Conservation (phyloP, 106 monocot genomes). For the Alisma plantagoaquatica region DNA sequence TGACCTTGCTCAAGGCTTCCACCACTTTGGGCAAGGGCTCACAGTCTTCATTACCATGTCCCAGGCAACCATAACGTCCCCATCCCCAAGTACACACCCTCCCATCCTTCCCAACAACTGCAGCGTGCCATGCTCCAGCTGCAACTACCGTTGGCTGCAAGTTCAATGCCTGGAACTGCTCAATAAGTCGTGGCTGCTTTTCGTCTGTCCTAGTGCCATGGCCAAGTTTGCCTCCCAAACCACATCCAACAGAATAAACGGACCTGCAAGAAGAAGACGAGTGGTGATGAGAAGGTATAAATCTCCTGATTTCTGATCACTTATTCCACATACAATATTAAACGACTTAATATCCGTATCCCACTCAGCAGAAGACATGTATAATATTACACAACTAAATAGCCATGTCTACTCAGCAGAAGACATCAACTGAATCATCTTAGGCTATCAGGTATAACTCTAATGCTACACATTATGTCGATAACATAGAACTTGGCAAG, state of each 20-base stretch:
- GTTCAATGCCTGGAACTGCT: conserved; percentile 59
- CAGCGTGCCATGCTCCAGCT: conserved; percentile 97
- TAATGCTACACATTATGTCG: no score
- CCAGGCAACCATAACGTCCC: conserved; percentile 95
- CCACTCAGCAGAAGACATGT: no score
- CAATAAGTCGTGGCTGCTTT: conserved; percentile 73
- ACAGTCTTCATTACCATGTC: conserved; percentile 92
- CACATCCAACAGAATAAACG: conserved; percentile 96
- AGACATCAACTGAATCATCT: no score
- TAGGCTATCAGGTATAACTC: no score
- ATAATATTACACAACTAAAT: no score
- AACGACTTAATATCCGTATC: no score
- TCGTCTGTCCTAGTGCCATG: conserved; percentile 88
- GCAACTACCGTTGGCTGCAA: conserved; percentile 83
- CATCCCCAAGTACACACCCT: conserved; percentile 98
- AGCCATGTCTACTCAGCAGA: no score
- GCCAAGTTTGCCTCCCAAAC: conserved; percentile 93
- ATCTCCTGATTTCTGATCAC: no score
- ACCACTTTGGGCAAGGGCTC: conserved; percentile 81
- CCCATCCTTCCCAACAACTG: conserved; percentile 89
- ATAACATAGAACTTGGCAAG: no score
- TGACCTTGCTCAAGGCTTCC: conserved; percentile 52
- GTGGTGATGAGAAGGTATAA: no score
- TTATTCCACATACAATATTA: no score
- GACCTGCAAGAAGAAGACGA: conserved; percentile 67